Conservation (phyloP, 2,329 filamentous ascomycete genomes). For the Curvularia sp. region DNA sequence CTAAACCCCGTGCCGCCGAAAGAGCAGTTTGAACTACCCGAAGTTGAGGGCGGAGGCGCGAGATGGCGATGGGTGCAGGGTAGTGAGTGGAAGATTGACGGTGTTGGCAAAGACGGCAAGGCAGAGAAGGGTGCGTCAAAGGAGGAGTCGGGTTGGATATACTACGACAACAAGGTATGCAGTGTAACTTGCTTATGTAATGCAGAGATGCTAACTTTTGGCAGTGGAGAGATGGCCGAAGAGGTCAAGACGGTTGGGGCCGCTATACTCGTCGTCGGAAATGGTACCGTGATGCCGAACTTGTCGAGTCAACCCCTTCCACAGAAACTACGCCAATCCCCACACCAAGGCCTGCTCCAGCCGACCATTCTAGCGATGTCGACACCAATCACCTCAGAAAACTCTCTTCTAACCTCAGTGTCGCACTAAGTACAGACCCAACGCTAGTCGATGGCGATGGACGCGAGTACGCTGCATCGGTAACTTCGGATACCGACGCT, state of each 20-base stretch:
- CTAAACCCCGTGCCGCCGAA: conserved; percentile 79
- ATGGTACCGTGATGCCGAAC: conserved; percentile 95
- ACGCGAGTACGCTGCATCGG: conserved; percentile 34
- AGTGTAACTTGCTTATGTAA: background rate
- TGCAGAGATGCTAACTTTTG: conserved; percentile 20
- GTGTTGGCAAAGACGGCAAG: conserved; percentile 57
- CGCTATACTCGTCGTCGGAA: conserved; percentile 91
- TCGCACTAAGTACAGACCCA: conserved; percentile 32
- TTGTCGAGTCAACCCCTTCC: conserved; percentile 73
- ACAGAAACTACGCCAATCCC: conserved; percentile 55
- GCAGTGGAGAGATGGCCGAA: conserved; percentile 87
- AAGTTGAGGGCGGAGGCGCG: conserved; percentile 68
- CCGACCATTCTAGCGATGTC: conserved; percentile 35
- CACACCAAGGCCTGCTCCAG: conserved; percentile 46
- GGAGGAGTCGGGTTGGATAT: conserved; percentile 83
- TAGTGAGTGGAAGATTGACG: conserved; percentile 87
- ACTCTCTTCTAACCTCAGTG: conserved; percentile 35
- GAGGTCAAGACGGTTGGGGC: conserved; percentile 89
- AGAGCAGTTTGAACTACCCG: conserved; percentile 73
- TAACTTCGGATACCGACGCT: conserved; percentile 39
- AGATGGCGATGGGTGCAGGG: conserved; percentile 84
- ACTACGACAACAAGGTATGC: conserved; percentile 91
- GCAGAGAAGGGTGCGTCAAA: conserved; percentile 47
- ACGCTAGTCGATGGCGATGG: conserved; percentile 33
- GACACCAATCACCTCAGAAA: conserved; percentile 32